Base-by-base conservation (phyloP, 78 protist genomes). In the Dictyostelium brefeldianum region DNA sequence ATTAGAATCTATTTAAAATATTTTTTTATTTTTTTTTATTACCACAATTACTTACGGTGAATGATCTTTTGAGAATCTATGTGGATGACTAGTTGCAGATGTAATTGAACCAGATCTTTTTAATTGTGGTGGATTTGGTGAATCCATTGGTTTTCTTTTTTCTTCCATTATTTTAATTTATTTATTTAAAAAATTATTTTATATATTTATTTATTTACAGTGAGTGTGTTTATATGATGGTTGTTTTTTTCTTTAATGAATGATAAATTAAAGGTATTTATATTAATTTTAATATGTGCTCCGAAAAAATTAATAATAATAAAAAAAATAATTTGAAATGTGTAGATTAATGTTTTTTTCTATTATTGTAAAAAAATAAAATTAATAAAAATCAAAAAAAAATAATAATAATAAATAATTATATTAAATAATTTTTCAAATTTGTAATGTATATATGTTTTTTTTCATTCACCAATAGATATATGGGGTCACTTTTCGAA, bases 91-190 rank as follows among this genome's bases (percentile, higher is more conserved):
- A 2, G 79, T 73, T 18, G 79, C 79, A 46, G 56, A 46, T 10
- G 75, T 67, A 2, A 73, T 73, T 9, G 56, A 46, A n/a, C 79
- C 79, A 36, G 79, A 73, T 46, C 79, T 36, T n/a, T 73, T 73
- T 73, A 73, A 73, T 29, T 36, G 18, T 46, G 79, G 79, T 46
- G 2, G 17, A 46, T 31, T 54, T 0, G 79, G 79, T n/a, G 79
- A 71, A n/a, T 71, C 48, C 4, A 4, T 51, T 2, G 29, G 3
- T 17, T 46, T 71, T 71, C 53, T 71, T 25, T 69, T 31, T 69
- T 69, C 77, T 29, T 71, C 57, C 78, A 71, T 71, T 71, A 36
- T 71, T 71, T 43, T 43, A 17, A 17, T 70, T 70, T 62, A 10
- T 62, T 59, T 59, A 59, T 25, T 20, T 62, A 51, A n/a, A n/a